Evolutionary conservation across 495 filamentous ascomycete species (phyloP).

Genomic region (Daldinia grandis): DNA sequence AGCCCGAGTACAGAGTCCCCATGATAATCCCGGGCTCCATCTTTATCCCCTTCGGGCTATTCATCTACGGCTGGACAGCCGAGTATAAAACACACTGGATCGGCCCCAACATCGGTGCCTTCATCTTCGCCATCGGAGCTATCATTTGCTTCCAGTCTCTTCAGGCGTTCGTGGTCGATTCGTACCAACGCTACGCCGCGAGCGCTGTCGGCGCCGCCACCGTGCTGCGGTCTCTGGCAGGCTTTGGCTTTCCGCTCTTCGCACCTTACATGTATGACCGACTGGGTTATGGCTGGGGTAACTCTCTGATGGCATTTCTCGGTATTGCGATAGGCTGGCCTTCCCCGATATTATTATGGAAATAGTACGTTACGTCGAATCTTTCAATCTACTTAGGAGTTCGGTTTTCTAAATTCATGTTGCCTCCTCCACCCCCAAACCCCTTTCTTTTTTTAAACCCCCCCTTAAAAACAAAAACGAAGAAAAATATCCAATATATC

Average conservation of each 20-base stretch:
- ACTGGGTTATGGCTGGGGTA: constrained; percentile 65
- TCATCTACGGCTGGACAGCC: constrained; percentile 78
- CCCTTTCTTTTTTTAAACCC: no score
- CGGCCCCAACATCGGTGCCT: constrained; percentile 72
- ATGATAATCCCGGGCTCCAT: constrained; percentile 64
- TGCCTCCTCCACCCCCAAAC: no score
- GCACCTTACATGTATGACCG: constrained; percentile 69
- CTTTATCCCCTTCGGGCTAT: constrained; percentile 68
- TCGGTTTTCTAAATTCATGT: not conserved
- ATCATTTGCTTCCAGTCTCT: constrained; percentile 75
- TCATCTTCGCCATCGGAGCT: constrained; percentile 64
- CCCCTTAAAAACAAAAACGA: no score
- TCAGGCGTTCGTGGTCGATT: constrained; percentile 80
- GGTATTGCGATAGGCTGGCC: constrained; percentile 59
- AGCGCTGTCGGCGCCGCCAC: constrained; percentile 73
- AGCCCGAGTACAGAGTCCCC: constrained; percentile 74
- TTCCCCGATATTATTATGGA: constrained; percentile 61
- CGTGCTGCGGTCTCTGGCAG: constrained; percentile 71
- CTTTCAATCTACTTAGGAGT: not conserved
- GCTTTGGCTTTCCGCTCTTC: constrained; percentile 82
- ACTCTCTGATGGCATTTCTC: constrained; percentile 63
- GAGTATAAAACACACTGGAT: constrained; percentile 73
- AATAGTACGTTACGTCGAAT: constrained; percentile 33
- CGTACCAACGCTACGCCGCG: constrained; percentile 78
- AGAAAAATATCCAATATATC: no score